Evolutionary conservation across 441 rosid genomes (phyloP), one percentile per base, ranked within the genome.

Genomic region (Raphanus hybrid): DNA sequence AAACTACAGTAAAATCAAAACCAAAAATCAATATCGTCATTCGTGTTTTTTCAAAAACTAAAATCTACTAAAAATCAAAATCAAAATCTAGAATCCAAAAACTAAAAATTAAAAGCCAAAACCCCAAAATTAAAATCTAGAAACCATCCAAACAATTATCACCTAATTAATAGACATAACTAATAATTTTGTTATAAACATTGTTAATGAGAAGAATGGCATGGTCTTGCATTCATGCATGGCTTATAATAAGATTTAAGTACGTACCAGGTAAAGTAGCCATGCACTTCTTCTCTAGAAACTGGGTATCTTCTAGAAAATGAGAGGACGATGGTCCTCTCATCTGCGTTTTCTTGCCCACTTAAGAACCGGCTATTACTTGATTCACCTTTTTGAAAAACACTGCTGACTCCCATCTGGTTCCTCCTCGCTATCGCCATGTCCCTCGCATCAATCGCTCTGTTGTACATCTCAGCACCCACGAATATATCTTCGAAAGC

Each of bases 221-320:
- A 20, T 59, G 63, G 14, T 3, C 8, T 59, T 50, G 61, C 57
- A 61, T 26, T 4, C 6, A 29, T 3, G 74, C 34, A 45, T 68
- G 27, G 54, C 20, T 6, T 63, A 16, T 26, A 52, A 16, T 5
- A 29, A 29, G n/a, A 18, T 32, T 27, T 32, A 3, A 12, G 14
- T 34, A 34, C 39, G 39, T 69, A 85, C 91, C 87, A 82, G 10
- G 83, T 82, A 84, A 92, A 86, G 84, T 80, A 86, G 15, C 74
- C 84, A 71, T 67, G 79, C 26, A 88, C 79, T 85, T 91, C 94
- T 9, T 71, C 70, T 69, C 86, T 83, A 3, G 87, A 72, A 73
- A 89, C 79, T 3, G 91, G 91, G 76, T 89, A 88, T 0, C 97
- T 94, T 81, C 72, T 89, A 0, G 96, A 91, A 75, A 91, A 92